Conservation (phyloP, 1,139 yeast species). For the Scheffersomyces quercinus region DNA sequence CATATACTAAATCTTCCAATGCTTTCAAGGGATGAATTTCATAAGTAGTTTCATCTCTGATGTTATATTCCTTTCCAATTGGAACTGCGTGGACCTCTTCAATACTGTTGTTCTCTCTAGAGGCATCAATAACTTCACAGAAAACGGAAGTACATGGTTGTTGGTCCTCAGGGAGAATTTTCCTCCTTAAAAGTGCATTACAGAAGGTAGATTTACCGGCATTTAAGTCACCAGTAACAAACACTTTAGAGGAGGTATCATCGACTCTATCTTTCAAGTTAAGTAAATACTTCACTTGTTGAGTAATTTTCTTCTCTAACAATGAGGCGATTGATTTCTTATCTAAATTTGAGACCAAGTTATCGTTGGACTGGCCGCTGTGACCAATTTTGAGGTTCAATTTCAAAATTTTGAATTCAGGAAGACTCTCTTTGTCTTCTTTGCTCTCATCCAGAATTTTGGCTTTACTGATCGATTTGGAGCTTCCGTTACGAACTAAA, state of each 20-base stretch:
- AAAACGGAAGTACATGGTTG: constrained; percentile 97
- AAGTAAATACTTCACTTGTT: constrained; percentile 65
- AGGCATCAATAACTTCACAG: constrained; percentile 88
- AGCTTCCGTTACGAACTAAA: constrained; percentile 45
- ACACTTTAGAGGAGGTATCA: constrained; percentile 89
- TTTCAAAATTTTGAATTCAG: constrained; percentile 60
- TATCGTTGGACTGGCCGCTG: constrained; percentile 31
- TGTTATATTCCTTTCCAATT: constrained; percentile 57
- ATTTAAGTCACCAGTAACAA: constrained; percentile 95
- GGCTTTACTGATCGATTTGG: constrained; percentile 33
- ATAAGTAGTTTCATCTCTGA: constrained; percentile 66
- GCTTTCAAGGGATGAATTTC: constrained; percentile 53
- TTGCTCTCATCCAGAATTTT: constrained; percentile 19
- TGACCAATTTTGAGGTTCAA: constrained; percentile 65
- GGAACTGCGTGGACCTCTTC: constrained; percentile 97
- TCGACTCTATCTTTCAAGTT: constrained; percentile 82
- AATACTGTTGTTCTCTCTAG: constrained; percentile 62
- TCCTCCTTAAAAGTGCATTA: constrained; percentile 79
- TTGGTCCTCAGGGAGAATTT: constrained; percentile 89
- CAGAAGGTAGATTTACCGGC: constrained; percentile 97
- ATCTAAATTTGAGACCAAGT: constrained; percentile 56
- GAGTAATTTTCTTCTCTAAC: constrained; percentile 62
- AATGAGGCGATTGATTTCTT: constrained; percentile 64
- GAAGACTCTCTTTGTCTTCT: constrained; percentile 22
- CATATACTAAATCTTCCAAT: constrained; percentile 70